Evolutionary conservation across 345 rosid species (phyloP), one percentile per base, ranked within the genome.

Genomic region (Pistacia integerrima): DNA sequence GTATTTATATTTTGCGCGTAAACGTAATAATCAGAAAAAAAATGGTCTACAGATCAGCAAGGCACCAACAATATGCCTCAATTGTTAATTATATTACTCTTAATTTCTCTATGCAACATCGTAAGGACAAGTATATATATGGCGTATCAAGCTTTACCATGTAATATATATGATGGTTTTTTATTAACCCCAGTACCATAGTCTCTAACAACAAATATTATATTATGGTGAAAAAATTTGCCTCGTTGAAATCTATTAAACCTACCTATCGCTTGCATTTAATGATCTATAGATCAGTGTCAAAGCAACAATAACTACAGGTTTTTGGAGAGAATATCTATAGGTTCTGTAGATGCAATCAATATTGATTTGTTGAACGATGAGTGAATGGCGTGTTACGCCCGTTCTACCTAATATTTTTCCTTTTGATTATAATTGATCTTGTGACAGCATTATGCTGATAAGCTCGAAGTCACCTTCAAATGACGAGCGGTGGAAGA

Each of bases 381-480:
- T 38, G 41, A 38, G 7, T 38, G 41, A 38, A 38, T 38, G 41
- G 41, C 41, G 41, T 38, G 5, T 6, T 38, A 38, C 41, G 33
- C 33, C 33, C 33, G 33, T 30, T 30, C 41, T 38, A 38, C 5
- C 7, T 4, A 38, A 38, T 38, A 38, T 4, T 4, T 4, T 38
- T 38, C 41, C 41, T 38, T 38, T 0, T 38, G 35, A 54, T 65
- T 64, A 33, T 70, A 63, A 38, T 64, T 25, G 49, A 17, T 51
- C 28, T 9, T 30, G 16, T 12, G 13, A 51, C 54, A 60, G 35
- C 33, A 65, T 52, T 36, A 75, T 75, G 18, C 5, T 62, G 84
- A 80, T 83, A 80, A 80, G 80, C 76, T 63, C 70, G 48, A 75
- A 41, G 80, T 80, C 84, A 75, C 80, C 66, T n/a, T 80, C 84